Conservation (phyloP, 805 yeast species). For the Tetrapisispora phaffii region DNA sequence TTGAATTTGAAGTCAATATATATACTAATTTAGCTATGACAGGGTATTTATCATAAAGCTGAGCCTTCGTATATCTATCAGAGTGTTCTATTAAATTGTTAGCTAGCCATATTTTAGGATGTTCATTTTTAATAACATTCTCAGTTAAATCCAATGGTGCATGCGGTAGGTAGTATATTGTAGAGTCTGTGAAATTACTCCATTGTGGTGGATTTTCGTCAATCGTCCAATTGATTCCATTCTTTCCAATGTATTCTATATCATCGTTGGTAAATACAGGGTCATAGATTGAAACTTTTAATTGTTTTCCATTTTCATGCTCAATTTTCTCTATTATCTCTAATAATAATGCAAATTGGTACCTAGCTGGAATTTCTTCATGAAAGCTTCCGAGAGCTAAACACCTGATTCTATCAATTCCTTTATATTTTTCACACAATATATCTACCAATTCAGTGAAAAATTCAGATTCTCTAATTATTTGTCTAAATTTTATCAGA, state of each 20-base stretch:
- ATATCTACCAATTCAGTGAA: constrained; percentile 20
- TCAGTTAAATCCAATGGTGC: constrained; percentile 53
- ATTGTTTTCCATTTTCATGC: background rate
- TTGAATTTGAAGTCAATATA: constrained; percentile 7
- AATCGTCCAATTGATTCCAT: constrained; percentile 24
- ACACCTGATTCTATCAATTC: constrained; percentile 40
- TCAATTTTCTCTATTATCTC: constrained; percentile 28
- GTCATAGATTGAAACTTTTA: constrained; percentile 46
- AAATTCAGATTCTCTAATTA: constrained; percentile 22
- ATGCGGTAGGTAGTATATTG: constrained; percentile 62
- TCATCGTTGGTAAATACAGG: constrained; percentile 52
- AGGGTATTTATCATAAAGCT: constrained; percentile 37
- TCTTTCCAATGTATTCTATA: constrained; percentile 21
- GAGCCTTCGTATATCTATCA: constrained; percentile 38
- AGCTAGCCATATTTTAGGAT: constrained; percentile 38
- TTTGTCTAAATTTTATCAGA: constrained; percentile 12
- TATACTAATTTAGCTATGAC: constrained; percentile 33
- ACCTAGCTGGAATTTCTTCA: constrained; percentile 48
- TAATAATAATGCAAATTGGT: constrained; percentile 53
- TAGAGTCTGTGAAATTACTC: constrained; percentile 12
- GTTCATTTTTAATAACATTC: constrained; percentile 23
- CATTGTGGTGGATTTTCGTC: constrained; percentile 16
- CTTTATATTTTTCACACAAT: constrained; percentile 7
- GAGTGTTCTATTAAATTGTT: constrained; percentile 47
- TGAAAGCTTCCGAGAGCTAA: constrained; percentile 64